A percentile compares a stretch with the other conserved stretches of the same genome.
These are phyloP conservation scores for Phytophthora citricola DNA, from an alignment of 352 stramenopile genomes.

Conservation along the genomic window DNA sequence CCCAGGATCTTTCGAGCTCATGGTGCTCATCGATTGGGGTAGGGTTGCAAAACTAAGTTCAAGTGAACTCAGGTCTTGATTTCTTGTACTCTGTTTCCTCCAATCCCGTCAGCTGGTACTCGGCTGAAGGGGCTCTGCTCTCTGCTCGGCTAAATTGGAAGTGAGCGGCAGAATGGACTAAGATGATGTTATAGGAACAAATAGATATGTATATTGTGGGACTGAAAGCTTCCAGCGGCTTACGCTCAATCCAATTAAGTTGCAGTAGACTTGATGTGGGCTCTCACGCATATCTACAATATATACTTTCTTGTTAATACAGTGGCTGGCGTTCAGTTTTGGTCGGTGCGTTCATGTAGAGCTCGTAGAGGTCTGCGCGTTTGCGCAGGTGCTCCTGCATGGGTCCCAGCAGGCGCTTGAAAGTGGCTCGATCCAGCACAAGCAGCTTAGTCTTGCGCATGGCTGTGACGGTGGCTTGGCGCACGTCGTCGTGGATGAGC, in stretches of 20 bases:
- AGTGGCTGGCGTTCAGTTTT: conserved; percentile 19
- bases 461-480: conserved; percentile 91
- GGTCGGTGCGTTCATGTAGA: conserved; percentile 60
- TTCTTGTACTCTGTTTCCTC: not conserved
- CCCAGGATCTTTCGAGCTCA: not conserved
- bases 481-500: conserved; percentile 86
- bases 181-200: not conserved
- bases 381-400: conserved; percentile 91
- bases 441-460: conserved; percentile 84
- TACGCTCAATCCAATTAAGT: not conserved
- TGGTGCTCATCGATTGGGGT: not conserved
- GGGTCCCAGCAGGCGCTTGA: conserved; percentile 87
- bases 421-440: conserved; percentile 89
- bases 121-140: not conserved
- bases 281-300: conserved; percentile 38
- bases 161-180: too few species aligned
- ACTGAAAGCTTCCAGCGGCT: conserved; percentile 25
- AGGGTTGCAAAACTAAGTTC: not conserved
- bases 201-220: conserved; percentile 17
- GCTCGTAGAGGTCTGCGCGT: conserved; percentile 68
- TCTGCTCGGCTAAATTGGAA: not conserved
- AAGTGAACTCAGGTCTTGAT: not conserved
- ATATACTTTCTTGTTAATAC: conserved; percentile 30
- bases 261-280: conserved; percentile 1
- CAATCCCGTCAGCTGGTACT: conserved; percentile 1